Evolutionary conservation across 192 early-diverging fungal genomes (phyloP), one percentile per base, ranked within the genome.

Genomic region (Coemansia guatemalensis): DNA sequence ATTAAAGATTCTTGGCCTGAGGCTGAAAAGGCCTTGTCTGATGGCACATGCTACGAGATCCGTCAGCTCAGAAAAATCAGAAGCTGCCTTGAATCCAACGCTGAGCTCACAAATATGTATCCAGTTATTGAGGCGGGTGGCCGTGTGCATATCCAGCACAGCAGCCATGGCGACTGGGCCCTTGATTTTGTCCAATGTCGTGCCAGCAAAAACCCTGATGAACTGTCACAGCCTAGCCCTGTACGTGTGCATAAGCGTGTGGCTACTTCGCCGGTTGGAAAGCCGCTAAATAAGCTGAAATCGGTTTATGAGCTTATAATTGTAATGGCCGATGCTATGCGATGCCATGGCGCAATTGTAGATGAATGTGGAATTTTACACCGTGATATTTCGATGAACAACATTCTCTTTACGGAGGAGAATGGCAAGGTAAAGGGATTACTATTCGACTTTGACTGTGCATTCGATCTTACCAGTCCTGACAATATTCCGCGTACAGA

Each of bases 331-430:
- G 67, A 64, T 51, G 67, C 53, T 6, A 63, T 69, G 53, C 32
- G 21, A 18, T 56, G 29, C 25, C 65, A 68, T 32, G 8, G 9
- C 17, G 55, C 29, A 22, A 60, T 65, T 17, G n/a, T 60, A n/a
- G 0, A 41, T 18, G 22, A 69, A 6, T 56, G 48, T 48, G 23
- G 26, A 0, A 69, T 65, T n/a, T 22, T 69, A 35, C 73, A 69
- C 18, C 65, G 66, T 0, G 72, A 74, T 23, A 68, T 68, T n/a
- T 74, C 67, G 21, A 24, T 24, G 0, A 75, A 75, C 48, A 75
- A 69, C 48, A 52, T 69, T 2, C 11, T 69, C 20, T 60, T 65
- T 25, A 18, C 27, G 33, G 24, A 49, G 12, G 29, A 26, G 12
- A 33, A 47, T 8, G 59, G 48, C 29, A 12, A 24, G n/a, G 50